Base-by-base conservation (phyloP, 2,329 filamentous ascomycete species). In the Lasiodiplodia theobromae region DNA sequence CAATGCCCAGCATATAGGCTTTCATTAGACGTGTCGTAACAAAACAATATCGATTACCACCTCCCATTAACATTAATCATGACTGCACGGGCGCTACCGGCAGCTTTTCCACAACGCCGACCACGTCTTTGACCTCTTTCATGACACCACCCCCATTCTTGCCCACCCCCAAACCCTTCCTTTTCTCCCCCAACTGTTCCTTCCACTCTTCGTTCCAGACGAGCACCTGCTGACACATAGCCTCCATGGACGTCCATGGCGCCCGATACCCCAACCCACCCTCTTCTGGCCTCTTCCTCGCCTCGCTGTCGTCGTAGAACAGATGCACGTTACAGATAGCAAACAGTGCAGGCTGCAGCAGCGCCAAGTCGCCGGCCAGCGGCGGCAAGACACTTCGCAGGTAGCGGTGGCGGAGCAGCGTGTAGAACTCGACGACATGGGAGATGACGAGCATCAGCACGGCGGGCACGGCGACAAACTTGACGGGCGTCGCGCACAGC, bases 201-300 rank as follows among this genome's bases (percentile, higher is more conserved):
- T 62, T 49, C 57, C 57, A 51, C 16, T 62, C 69, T 31, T 57
- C 57, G 68, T 86, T 85, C 80, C 80, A 84, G 12, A 80, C 76
- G 5, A 73, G 71, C 12, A 84, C 47, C 38, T 68, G 67, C n/a
- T 25, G n/a, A 18, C 58, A 63, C 57, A 84, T 72, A 0, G 82
- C 82, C 71, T 84, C 81, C 25, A 85, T 69, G 4, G 78, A 81
- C 12, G 73, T 81, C 56, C 76, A 80, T 8, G 75, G 75, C 3
- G 74, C 77, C 58, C 66, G 67, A 62, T 84, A 84, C 12, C 81
- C 83, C 34, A 85, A 70, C 0, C 82, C 82, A 0, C 82, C 82
- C 10, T 68, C 67, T 7, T 44, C 51, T 14, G 58, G 67, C 2
- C 23, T 54, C 52, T 57, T 44, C 40, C 77, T 75, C 6, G 82